Evolutionary conservation across 164 flowering plant genomes (phyloP), one percentile per base, ranked within the genome.

Genomic region (Saururus chinensis): DNA sequence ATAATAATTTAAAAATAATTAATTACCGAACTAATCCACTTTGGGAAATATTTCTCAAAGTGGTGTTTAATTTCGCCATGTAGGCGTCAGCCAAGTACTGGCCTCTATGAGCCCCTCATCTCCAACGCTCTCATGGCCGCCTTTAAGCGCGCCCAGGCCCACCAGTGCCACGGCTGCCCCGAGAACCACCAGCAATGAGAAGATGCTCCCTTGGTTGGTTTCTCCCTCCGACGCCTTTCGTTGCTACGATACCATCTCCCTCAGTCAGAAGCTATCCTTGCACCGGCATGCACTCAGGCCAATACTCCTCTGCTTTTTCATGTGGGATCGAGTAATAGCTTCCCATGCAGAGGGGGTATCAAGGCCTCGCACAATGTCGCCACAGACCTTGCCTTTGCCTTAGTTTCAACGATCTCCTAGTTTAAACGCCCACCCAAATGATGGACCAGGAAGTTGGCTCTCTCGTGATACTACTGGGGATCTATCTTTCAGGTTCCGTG

Each of bases 171-270:
- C 40, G 93, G 93, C 13, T 84, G 83, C 56, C 75, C 81, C 0
- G 95, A 85, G 35, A 84, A 82, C 12, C 84, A 80, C 56, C 85
- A 68, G 35, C 30, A 88, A 84, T 70, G 81, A 86, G 51, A 92
- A 86, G 71, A 85, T 92, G 19, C 92, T 92, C 24, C 98, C 98
- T 6, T 92, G 98, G 98, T 82, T 92, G 80, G 96, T 89, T 54
- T 86, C 98, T 16, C 75, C 87, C 1, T 69, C 84, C 1, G 95
- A 96, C 2, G 96, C 89, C 4, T 59, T 92, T 25, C 75, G 95
- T 62, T 92, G 98, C 64, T 92, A 69, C 35, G 98, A 92, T 75
- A 92, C 98, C 0, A 81, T 92, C 30, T 92, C 96, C 1, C 82
- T 92, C 23, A 89, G 98, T 80, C 96, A 84, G 65, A 92, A 89